A percentile compares a stretch with the other conserved stretches of the same genome.
Evolutionary conservation across 2,329 filamentous ascomycete species (phyloP).

Genomic region (Pseudocercospora musae): DNA sequence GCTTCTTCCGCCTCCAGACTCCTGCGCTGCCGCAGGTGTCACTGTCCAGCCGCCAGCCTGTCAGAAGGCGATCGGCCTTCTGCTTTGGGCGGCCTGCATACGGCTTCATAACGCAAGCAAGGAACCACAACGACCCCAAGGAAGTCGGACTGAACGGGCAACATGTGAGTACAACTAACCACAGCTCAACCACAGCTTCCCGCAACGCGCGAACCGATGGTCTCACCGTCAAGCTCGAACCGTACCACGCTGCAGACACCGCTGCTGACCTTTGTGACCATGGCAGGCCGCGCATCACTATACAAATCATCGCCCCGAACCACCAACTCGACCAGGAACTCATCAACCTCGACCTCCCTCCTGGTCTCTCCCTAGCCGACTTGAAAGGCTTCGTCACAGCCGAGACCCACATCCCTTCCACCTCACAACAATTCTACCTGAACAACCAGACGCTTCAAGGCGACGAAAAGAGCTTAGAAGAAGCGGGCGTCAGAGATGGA

Average conservation of each 20-base stretch:
- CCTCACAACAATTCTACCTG: conserved; percentile 80
- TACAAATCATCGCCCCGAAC: conserved; percentile 76
- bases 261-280: conserved; percentile 24
- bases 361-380: conserved; percentile 77
- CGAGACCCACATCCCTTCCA: conserved; percentile 70
- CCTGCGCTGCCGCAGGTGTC: conserved; percentile 16
- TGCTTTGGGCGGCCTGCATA: conserved; percentile 21
- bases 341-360: conserved; percentile 75
- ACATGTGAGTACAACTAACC: conserved; percentile 29
- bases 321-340: conserved; percentile 67
- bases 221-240: conserved; percentile 31
- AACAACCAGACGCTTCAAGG: conserved; percentile 79
- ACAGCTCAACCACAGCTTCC: conserved; percentile 9
- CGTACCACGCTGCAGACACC: conserved; percentile 21
- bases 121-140: conserved; percentile 13
- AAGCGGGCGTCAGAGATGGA: conserved; percentile 77
- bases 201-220: conserved; percentile 14
- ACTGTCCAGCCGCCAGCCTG: conserved; percentile 19
- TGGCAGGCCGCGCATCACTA: conserved; percentile 73
- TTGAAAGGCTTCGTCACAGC: conserved; percentile 85
- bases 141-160: conserved; percentile 17
- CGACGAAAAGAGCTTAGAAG: conserved; percentile 74
- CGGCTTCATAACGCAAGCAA: conserved; percentile 17
- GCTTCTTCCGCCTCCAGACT: neutral
- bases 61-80: conserved; percentile 7